phyloP scores from a whole-genome alignment of 2,329 filamentous ascomycete genomes.

The Mollisiaceae sp. region DNA sequence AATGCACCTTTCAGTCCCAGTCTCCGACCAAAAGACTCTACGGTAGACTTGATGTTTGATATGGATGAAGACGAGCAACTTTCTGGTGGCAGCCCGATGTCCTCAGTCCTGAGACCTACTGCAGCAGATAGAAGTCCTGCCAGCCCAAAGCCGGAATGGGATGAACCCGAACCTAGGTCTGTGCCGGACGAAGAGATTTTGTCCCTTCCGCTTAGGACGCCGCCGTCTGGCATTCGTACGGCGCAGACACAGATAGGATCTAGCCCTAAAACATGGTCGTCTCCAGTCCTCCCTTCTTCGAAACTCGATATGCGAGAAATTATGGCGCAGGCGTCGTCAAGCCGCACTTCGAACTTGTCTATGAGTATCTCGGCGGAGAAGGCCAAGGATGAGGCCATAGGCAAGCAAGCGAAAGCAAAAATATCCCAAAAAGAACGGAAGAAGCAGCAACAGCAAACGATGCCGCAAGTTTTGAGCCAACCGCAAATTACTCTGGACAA shows the following conservation, averaged over 20 bases:
- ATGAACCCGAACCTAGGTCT: slow-evolving; percentile 19
- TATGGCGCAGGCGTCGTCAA: slow-evolving; percentile 69
- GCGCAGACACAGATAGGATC: slow-evolving; percentile 13
- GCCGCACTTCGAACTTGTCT: slow-evolving; percentile 55
- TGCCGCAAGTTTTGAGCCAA: slow-evolving; percentile 45
- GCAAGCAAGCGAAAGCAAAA: slow-evolving; percentile 56
- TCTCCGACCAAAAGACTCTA: slow-evolving; percentile 70
- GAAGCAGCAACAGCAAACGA: slow-evolving; percentile 69
- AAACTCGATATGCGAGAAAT: slow-evolving; percentile 74
- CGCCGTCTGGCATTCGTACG: slow-evolving; percentile 13
- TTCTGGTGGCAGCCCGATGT: slow-evolving; percentile 22
- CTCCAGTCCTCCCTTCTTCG: slow-evolving; percentile 36
- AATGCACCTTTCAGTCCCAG: slow-evolving; percentile 69
- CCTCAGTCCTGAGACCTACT: slow-evolving; percentile 19
- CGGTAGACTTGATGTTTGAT: slow-evolving; percentile 83
- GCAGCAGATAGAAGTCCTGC: slow-evolving; percentile 10
- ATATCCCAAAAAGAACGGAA: slow-evolving; percentile 94
- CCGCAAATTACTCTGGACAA: slow-evolving; percentile 54
- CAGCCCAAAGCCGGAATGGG: slow-evolving; percentile 28
- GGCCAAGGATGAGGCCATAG: slow-evolving; percentile 40
- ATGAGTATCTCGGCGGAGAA: slow-evolving; percentile 59
- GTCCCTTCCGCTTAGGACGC: slow-evolving; percentile 13
- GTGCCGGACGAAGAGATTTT: slow-evolving; percentile 18
- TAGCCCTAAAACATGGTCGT: slow-evolving; percentile 40
- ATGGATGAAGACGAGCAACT: slow-evolving; percentile 73